phyloP scores from a whole-genome alignment of 2,329 filamentous ascomycete species.

The Aquanectria penicillioides region DNA sequence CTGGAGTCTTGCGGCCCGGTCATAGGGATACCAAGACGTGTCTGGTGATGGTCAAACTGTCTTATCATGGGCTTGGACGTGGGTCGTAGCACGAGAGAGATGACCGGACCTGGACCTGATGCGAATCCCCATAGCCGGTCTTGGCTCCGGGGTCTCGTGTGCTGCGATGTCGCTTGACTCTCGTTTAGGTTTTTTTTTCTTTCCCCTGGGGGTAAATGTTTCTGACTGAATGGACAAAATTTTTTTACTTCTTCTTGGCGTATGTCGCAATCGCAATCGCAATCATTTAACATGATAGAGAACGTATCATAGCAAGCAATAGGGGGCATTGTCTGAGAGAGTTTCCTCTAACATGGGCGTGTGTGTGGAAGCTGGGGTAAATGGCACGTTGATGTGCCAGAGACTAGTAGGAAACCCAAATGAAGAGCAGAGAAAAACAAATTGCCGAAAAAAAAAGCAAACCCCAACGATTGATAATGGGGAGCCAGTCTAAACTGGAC shows the following conservation, averaged over 20 bases:
- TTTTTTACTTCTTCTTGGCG: not conserved
- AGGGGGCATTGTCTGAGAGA: not conserved
- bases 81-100: constrained; percentile 22
- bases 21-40: constrained; percentile 17
- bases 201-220: no score
- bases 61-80: constrained; percentile 34
- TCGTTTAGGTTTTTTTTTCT: constrained; percentile 14
- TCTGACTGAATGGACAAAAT: not conserved
- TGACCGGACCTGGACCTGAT: constrained; percentile 19
- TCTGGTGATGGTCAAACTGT: constrained; percentile 29
- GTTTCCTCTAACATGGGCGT: constrained; percentile 23
- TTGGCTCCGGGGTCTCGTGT: constrained; percentile 26
- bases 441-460: constrained; percentile 22
- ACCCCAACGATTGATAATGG: constrained; percentile 23
- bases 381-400: constrained; percentile 16
- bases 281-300: no score
- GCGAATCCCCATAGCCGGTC: constrained; percentile 34
- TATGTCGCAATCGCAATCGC: constrained; percentile 15
- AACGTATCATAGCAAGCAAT: no score
- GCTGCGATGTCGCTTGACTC: constrained; percentile 28
- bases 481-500: constrained; percentile 21
- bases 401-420: constrained; percentile 22
- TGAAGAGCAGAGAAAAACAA: constrained; percentile 25
- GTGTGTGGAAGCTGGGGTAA: constrained; percentile 42
- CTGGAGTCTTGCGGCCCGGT: constrained; percentile 19